These are phyloP conservation scores for Xylariaceae sp. DNA, from an alignment of 2,329 filamentous ascomycete genomes.

Conservation along the genomic window DNA sequence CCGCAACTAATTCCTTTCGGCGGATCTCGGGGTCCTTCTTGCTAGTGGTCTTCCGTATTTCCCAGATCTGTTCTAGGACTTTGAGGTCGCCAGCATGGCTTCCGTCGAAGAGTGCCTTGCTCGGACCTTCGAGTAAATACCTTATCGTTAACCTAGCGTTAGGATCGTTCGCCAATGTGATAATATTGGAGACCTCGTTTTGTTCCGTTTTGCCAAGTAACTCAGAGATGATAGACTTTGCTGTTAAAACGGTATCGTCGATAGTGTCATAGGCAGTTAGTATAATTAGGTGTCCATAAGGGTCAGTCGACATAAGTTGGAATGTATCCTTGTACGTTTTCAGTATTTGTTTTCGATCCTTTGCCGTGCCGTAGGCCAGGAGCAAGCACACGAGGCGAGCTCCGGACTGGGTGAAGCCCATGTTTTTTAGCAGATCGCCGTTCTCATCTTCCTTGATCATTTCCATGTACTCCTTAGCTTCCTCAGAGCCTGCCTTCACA, in stretches of 20 bases:
- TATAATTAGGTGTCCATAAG: slow-evolving; percentile 79
- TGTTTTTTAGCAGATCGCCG: slow-evolving; percentile 89
- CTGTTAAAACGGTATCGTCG: slow-evolving; percentile 88
- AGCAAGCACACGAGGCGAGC: slow-evolving; percentile 80
- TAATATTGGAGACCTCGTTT: slow-evolving; percentile 66
- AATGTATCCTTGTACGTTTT: slow-evolving; percentile 90
- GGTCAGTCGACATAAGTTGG: slow-evolving; percentile 81
- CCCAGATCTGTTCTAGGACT: slow-evolving; percentile 76
- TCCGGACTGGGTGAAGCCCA: slow-evolving; percentile 93
- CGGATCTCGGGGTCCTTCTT: slow-evolving; percentile 87
- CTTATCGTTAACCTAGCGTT: slow-evolving; percentile 72
- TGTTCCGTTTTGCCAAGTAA: slow-evolving; percentile 75
- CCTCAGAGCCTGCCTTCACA: slow-evolving; percentile 75
- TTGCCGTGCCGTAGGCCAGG: slow-evolving; percentile 84
- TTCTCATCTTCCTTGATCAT: slow-evolving; percentile 90
- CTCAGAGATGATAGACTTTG: slow-evolving; percentile 87
- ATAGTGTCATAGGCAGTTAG: slow-evolving; percentile 88
- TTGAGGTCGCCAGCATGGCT: slow-evolving; percentile 70
- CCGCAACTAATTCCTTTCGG: slow-evolving; percentile 75
- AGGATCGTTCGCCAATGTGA: slow-evolving; percentile 68
- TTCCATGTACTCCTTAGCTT: slow-evolving; percentile 87
- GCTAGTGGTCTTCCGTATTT: slow-evolving; percentile 80
- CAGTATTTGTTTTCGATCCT: slow-evolving; percentile 89
- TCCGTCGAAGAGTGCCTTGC: slow-evolving; percentile 64
- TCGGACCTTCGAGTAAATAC: slow-evolving; percentile 78